phyloP scores from a whole-genome alignment of 176 grass and related monocot genomes.

The Secale cereale region DNA sequence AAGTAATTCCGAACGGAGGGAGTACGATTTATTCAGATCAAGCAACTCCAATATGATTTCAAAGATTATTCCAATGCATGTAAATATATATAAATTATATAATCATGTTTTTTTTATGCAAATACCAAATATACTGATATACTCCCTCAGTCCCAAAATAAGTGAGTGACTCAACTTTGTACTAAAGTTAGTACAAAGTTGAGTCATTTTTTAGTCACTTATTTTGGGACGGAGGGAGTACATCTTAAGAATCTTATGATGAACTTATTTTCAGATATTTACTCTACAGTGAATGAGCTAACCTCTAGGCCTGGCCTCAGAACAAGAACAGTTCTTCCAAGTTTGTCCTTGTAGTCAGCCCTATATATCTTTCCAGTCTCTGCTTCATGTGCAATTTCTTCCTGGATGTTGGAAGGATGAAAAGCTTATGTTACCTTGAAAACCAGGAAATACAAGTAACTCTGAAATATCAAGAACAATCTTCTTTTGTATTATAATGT shows the following conservation, averaged over 20 bases:
- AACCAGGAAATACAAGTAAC: neutral
- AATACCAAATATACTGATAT: neutral
- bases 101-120: neutral
- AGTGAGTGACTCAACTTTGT: too few species aligned
- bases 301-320: constrained; percentile 79
- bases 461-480: neutral
- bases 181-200: too few species aligned
- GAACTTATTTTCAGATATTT: constrained; percentile 12
- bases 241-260: neutral
- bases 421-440: neutral
- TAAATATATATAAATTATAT: neutral
- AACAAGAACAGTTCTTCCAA: constrained; percentile 83
- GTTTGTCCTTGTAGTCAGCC: constrained; percentile 70
- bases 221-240: too few species aligned
- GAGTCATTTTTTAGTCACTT: too few species aligned
- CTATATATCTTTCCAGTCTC: constrained; percentile 83
- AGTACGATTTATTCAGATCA: neutral
- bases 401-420: constrained; percentile 35
- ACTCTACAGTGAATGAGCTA: neutral
- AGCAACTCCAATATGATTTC: neutral
- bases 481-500: neutral
- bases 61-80: neutral
- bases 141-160: too few species aligned
- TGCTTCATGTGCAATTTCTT: constrained; percentile 67
- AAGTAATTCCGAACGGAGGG: too few species aligned